Evolutionary conservation across 2,329 filamentous ascomycete species (phyloP), one percentile per base, ranked within the genome.

Genomic region (Lasiodiplodia sp.): DNA sequence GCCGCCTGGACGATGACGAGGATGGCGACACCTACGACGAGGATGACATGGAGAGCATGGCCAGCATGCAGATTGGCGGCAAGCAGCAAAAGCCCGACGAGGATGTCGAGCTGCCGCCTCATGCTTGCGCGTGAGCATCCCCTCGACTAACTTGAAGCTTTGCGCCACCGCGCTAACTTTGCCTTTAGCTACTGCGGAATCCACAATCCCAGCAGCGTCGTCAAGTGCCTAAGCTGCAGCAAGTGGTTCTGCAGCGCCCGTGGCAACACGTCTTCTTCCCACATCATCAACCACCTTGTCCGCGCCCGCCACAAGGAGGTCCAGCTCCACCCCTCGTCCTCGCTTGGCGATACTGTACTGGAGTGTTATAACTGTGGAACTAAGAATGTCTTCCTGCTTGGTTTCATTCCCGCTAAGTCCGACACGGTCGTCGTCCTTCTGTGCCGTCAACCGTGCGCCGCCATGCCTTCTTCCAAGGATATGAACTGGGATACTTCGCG

Each of bases 221-320:
- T 99, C 75, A 98, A 97, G 83, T 99, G 96, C 78, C 86, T 99
- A 70, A 88, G 91, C 70, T 99, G 96, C 85, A 95, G 89, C 84
- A 99, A 98, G 79, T 99, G 96, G 96, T 99, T 99, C 80, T 99
- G 96, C 83, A 98, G 94, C 81, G 94, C 95, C 70, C 92, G 95
- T 76, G 95, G 96, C 73, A 99, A 97, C 81, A 94, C 94, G 21
- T 97, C 93, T 64, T 97, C 95, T 31, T 97, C 95, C 40, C 96
- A 99, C 79, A 98, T 99, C 75, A 93, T 99, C 83, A 98, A 98
- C 80, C 96, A 99, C 78, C 89, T 99, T 40, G 96, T 99, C 70
- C 92, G 96, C 76, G 95, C 96, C 72, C 92, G 96, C 72, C 96
- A 99, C 85, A 99, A 98, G 85, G 96, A 99, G 83, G 96, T 99